Evolutionary conservation across 768 basidiomycete genomes (phyloP).

Genomic region (Lactifluus echinatus): DNA sequence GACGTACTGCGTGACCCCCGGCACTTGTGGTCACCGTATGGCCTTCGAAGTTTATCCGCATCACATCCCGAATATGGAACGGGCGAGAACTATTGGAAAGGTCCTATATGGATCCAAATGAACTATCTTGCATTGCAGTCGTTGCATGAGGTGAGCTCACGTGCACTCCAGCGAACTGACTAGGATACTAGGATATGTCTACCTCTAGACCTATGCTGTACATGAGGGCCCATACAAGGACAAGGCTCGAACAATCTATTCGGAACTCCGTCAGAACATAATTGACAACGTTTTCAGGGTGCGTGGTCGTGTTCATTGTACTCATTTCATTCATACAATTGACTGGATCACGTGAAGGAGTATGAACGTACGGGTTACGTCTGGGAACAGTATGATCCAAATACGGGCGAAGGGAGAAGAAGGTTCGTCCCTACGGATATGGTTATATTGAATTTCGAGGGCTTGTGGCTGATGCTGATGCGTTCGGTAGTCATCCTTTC

Average conservation of each 20-base stretch:
- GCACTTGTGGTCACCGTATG: conserved; percentile 88
- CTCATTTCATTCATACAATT: not conserved
- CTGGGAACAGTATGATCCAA: conserved; percentile 94
- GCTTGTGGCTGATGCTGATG: conserved; percentile 10
- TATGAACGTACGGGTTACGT: conserved; percentile 90
- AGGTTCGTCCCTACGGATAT: conserved; percentile 46
- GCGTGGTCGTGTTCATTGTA: conserved; percentile 12
- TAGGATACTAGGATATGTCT: not conserved
- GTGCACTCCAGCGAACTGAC: not conserved
- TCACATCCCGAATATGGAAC: conserved; percentile 83
- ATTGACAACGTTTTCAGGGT: conserved; percentile 76
- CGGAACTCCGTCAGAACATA: conserved; percentile 70
- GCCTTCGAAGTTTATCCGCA: conserved; percentile 81
- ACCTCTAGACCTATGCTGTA: conserved; percentile 61
- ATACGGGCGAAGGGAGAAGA: conserved; percentile 73
- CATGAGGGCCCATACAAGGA: conserved; percentile 75
- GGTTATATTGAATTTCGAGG: not conserved
- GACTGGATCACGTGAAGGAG: conserved; percentile 44
- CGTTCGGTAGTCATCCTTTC: conserved; percentile 70
- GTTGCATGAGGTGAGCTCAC: conserved; percentile 54
- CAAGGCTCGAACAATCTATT: conserved; percentile 71
- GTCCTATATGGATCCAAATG: conserved; percentile 97
- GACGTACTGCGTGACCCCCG: conserved; percentile 71
- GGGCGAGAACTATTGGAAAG: conserved; percentile 97
- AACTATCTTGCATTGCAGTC: conserved; percentile 84